Base-by-base conservation (phyloP, 2,329 filamentous ascomycete species). In the Penicillium sp. region DNA sequence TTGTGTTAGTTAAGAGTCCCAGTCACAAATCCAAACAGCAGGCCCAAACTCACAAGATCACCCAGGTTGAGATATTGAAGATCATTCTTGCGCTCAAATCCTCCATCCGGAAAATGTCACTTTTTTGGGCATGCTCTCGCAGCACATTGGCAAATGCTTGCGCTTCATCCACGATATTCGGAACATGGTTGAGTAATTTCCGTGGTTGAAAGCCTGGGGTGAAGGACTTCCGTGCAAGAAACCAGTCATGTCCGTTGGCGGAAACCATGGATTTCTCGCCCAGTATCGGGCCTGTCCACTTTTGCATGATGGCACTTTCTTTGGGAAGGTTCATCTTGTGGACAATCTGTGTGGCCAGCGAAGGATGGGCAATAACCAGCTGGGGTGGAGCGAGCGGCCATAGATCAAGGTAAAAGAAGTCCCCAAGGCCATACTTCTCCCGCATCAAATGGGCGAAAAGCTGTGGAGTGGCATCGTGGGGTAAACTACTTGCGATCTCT, bases 241-340 rank as follows among this genome's bases (percentile, higher is more conserved):
- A 70, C 71, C 71, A 74, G 43, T 67, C 61, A 11, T 59, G 55
- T 3, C 72, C 72, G 18, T 73, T 66, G 9, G 65, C 50, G 25
- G 61, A 61, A 26, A 73, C 58, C 33, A 64, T 51, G 2, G 72
- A 53, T 39, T 70, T 66, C 9, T 62, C 51, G 24, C 63, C 62
- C 27, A 60, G 51, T 7, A 64, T 55, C 8, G 47, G 50, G 7
- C 59, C 59, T 1, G 46, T 48, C 42, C 68, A 58, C n/a, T 58
- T 57, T 24, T 59, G 53, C 32, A 68, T 52, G 1, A 62, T 47
- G 8, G 53, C 53, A n/a, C 53, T 57, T 34, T 58, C 56, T 52
- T 74, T 74, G 32, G 65, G 65, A 8, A 66, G 61, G 25, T 60
- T 58, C 39, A 58, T 56, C 11, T 64, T 63, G 49, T 72, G 68